Evolutionary conservation across 2,329 filamentous ascomycete species (phyloP).

Genomic region (Bretziella fagacearum): DNA sequence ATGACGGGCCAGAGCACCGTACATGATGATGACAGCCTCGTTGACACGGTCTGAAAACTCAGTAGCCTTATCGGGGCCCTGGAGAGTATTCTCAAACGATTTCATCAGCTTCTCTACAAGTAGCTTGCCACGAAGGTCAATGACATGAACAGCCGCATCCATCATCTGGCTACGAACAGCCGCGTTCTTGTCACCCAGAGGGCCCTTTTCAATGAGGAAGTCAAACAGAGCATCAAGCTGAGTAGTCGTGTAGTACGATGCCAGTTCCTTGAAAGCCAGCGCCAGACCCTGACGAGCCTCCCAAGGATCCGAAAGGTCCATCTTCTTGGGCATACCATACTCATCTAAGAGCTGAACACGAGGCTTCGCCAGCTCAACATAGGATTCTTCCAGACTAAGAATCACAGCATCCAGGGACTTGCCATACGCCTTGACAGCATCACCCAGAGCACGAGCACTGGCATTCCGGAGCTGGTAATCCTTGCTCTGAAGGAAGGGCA

Average conservation of each 20-base stretch:
- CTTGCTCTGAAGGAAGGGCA: slow-evolving; percentile 63
- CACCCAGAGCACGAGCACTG: slow-evolving; percentile 64
- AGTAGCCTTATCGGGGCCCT: slow-evolving; percentile 64
- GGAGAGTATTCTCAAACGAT: slow-evolving; percentile 76
- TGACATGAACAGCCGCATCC: slow-evolving; percentile 67
- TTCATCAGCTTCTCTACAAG: slow-evolving; percentile 84
- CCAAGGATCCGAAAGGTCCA: slow-evolving; percentile 78
- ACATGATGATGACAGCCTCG: slow-evolving; percentile 93
- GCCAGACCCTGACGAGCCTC: slow-evolving; percentile 80
- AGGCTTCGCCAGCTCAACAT: slow-evolving; percentile 65
- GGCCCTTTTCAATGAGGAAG: slow-evolving; percentile 73
- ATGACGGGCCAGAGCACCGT: slow-evolving; percentile 83
- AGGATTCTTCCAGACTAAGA: slow-evolving; percentile 48
- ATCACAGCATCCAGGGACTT: slow-evolving; percentile 46
- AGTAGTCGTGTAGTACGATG: slow-evolving; percentile 47
- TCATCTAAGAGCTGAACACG: slow-evolving; percentile 72
- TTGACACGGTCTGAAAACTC: slow-evolving; percentile 78
- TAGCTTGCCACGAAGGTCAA: slow-evolving; percentile 62
- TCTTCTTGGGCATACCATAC: slow-evolving; percentile 86
- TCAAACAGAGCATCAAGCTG: slow-evolving; percentile 63
- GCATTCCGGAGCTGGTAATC: slow-evolving; percentile 72
- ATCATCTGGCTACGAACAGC: slow-evolving; percentile 80
- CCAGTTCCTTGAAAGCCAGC: slow-evolving; percentile 68
- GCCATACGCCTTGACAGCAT: slow-evolving; percentile 46
- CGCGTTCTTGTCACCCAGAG: slow-evolving; percentile 65